Evolutionary conservation across 2,329 filamentous ascomycete genomes (phyloP).

Genomic region (Colletotrichum somersetense): DNA sequence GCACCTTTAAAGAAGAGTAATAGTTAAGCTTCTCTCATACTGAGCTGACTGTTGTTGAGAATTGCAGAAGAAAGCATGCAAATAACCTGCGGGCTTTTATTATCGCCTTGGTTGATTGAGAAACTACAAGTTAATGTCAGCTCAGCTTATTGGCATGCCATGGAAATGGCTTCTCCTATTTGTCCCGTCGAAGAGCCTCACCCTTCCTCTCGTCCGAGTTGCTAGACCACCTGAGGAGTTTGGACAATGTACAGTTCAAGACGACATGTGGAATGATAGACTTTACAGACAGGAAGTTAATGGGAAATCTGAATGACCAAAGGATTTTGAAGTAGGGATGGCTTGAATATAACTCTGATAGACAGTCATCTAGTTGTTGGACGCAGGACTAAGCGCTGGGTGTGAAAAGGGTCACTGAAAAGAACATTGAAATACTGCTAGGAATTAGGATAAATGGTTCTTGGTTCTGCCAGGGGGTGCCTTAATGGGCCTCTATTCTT

Average conservation of each 20-base stretch:
- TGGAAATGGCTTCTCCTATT: background rate
- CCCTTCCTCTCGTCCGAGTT: background rate
- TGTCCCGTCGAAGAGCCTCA: too few species aligned
- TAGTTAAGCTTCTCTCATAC: background rate
- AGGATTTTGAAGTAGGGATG: background rate
- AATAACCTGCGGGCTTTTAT: background rate
- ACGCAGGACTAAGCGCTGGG: too few species aligned
- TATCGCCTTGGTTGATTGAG: background rate
- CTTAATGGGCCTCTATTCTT: too few species aligned
- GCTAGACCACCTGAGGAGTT: background rate
- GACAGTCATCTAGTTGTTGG: too few species aligned
- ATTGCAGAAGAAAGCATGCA: background rate
- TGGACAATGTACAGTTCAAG: background rate
- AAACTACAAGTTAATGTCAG: background rate
- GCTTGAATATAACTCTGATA: too few species aligned
- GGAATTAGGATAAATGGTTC: too few species aligned
- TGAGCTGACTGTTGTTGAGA: background rate
- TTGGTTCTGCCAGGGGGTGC: too few species aligned
- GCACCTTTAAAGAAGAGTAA: background rate
- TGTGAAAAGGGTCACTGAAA: too few species aligned
- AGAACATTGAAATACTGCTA: too few species aligned
- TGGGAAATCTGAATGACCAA: background rate
- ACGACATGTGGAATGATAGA: too few species aligned
- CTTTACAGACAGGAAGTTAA: background rate
- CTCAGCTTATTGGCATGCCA: background rate